Percentiles rank a stretch among this genome's conserved stretches.
phyloP scores from a whole-genome alignment of 169 alveolate genomes.

The Cyclospora cayetanensis region DNA sequence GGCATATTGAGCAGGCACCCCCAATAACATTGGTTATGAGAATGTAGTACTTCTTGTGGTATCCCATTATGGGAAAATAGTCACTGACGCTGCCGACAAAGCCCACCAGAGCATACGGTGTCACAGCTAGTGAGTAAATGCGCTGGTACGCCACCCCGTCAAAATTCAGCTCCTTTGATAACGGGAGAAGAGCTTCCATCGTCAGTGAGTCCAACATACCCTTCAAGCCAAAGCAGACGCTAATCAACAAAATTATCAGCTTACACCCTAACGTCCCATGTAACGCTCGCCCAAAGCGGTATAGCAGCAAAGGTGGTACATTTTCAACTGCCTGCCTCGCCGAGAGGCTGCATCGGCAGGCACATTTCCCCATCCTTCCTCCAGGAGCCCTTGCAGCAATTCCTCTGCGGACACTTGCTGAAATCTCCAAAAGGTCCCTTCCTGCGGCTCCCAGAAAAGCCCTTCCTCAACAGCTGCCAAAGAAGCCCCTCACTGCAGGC shows the following conservation, averaged over 20 bases:
- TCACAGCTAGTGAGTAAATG: conserved; percentile 17
- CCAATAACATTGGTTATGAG: conserved; percentile 62
- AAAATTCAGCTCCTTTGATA: conserved; percentile 2
- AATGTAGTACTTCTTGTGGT: conserved; percentile 64
- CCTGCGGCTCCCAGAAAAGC: neutral
- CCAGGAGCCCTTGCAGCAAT: too few species aligned
- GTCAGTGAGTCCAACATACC: conserved; percentile 60
- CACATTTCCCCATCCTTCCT: neutral
- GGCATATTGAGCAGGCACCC: neutral
- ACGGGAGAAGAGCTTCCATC: conserved; percentile 53
- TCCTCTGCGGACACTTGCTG: too few species aligned
- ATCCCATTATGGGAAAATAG: conserved; percentile 36
- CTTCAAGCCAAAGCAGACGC: conserved; percentile 57
- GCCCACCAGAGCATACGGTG: conserved; percentile 63
- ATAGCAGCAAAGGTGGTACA: neutral
- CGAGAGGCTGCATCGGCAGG: conserved; percentile 12
- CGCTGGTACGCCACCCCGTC: conserved; percentile 65
- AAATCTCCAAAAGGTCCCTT: neutral
- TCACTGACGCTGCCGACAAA: conserved; percentile 54
- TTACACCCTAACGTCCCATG: neutral
- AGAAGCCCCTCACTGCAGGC: neutral
- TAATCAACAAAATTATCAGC: neutral
- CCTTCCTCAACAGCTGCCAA: neutral
- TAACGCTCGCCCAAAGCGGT: neutral
- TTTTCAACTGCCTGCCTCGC: neutral